Percentiles rank a stretch among this genome's conserved stretches.
Conservation (phyloP, 208 protist species). For the Phytomonas francai region DNA sequence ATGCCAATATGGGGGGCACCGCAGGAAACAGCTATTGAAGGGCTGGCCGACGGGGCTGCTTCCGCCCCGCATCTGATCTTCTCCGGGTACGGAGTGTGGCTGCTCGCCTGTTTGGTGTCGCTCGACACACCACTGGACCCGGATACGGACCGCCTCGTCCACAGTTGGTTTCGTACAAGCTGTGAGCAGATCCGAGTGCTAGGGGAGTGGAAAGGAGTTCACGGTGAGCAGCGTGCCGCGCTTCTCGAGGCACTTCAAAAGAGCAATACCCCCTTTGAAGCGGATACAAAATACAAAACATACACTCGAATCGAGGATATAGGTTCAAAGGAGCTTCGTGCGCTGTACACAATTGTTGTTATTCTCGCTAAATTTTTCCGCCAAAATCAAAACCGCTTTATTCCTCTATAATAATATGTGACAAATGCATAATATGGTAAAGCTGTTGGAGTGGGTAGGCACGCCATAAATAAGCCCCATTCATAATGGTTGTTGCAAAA, state of each 20-base stretch:
- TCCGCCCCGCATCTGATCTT: constrained; percentile 7
- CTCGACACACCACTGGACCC: constrained; percentile 74
- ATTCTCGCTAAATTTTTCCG: constrained; percentile 70
- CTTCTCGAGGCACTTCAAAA: constrained; percentile 20
- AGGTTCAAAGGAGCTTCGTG: constrained; percentile 44
- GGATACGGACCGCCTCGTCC: constrained; percentile 62
- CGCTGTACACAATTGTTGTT: constrained; percentile 60
- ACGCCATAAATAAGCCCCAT: too few species aligned
- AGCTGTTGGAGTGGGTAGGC: too few species aligned
- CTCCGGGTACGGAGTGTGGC: constrained; percentile 58
- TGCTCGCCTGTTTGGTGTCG: constrained; percentile 41
- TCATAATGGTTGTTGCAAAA: too few species aligned
- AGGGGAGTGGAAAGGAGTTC: constrained; percentile 27
- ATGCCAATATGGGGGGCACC: constrained; percentile 19
- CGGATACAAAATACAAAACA: constrained; percentile 22
- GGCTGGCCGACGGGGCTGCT: not conserved
- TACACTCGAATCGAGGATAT: constrained; percentile 27
- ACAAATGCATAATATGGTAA: not conserved
- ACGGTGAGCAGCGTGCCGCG: constrained; percentile 30
- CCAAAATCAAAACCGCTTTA: constrained; percentile 74
- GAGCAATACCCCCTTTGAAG: constrained; percentile 9
- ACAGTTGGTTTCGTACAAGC: constrained; percentile 54
- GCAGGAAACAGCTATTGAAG: not conserved
- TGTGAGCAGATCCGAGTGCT: constrained; percentile 63
- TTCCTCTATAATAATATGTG: constrained; percentile 43